A percentile compares a stretch with the other conserved stretches of the same genome.
phyloP scores from a whole-genome alignment of 2,329 filamentous ascomycete genomes.

The Xylariaceae sp. region DNA sequence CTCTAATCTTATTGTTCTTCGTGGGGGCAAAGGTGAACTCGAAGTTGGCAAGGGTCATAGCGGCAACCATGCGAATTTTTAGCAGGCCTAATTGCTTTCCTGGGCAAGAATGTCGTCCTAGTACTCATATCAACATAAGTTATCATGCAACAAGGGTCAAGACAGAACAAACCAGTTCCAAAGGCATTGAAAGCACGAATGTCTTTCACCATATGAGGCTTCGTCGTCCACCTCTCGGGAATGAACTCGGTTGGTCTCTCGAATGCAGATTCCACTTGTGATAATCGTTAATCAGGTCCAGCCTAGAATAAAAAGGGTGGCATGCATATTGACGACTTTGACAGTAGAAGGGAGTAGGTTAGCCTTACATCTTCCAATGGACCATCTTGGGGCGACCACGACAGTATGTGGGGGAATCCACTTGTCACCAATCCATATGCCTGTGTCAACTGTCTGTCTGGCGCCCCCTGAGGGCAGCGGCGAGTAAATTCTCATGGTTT shows the following conservation, averaged over 20 bases:
- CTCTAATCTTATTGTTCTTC: neutral
- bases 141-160: no score
- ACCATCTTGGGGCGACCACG: constrained; percentile 15
- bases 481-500: constrained; percentile 16
- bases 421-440: constrained; percentile 7
- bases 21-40: constrained; percentile 1
- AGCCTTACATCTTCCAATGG: constrained; percentile 17
- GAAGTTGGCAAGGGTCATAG: constrained; percentile 4
- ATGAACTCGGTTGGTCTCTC: constrained; percentile 15
- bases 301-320: no score
- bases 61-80: constrained; percentile 7
- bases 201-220: constrained; percentile 12
- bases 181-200: constrained; percentile 5
- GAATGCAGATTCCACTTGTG: constrained; percentile 14
- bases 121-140: no score
- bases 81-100: constrained; percentile 9
- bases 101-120: constrained; percentile 4
- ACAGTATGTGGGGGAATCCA: constrained; percentile 15
- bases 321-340: no score
- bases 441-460: constrained; percentile 8
- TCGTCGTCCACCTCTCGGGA: constrained; percentile 20
- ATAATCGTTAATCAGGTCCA: no score
- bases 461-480: constrained; percentile 6
- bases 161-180: constrained; percentile 3
- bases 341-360: neutral